Conservation (phyloP, 352 stramenopile species). For the Globisporangium viniferum region DNA sequence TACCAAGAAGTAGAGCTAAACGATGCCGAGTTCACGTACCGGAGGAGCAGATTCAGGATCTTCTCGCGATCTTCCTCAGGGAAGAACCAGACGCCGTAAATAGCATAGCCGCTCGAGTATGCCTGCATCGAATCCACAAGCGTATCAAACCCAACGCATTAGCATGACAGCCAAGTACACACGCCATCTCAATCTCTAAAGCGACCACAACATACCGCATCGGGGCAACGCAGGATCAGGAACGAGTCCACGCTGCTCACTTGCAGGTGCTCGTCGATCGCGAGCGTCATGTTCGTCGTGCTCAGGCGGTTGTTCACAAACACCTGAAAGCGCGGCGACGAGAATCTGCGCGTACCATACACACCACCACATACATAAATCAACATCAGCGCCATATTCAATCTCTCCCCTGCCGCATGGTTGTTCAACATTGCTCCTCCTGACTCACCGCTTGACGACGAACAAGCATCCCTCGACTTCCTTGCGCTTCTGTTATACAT, state of each 20-base stretch:
- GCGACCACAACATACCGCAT: conserved; percentile 28
- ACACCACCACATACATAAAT: not conserved
- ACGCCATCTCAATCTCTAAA: not conserved
- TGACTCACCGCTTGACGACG: conserved; percentile 68
- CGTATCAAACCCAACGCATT: not conserved
- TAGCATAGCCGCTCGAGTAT: conserved; percentile 63
- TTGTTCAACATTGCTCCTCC: not conserved
- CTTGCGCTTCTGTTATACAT: conserved; percentile 67
- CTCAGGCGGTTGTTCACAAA: conserved; percentile 89
- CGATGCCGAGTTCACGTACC: conserved; percentile 25
- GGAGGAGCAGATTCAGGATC: conserved; percentile 69
- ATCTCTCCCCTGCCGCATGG: not conserved
- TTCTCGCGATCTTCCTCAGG: conserved; percentile 80
- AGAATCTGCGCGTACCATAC: conserved; percentile 33
- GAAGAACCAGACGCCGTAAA: conserved; percentile 88
- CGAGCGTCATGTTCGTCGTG: conserved; percentile 84
- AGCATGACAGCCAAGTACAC: not conserved
- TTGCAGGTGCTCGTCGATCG: conserved; percentile 64
- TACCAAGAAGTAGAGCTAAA: not conserved
- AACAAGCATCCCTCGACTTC: conserved; percentile 85
- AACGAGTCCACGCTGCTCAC: conserved; percentile 86
- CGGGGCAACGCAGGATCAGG: conserved; percentile 74
- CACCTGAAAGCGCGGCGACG: conserved; percentile 78
- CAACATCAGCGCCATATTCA: not conserved
- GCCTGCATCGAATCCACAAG: conserved; percentile 20